Conservation (phyloP, 805 yeast genomes). For the Saturnispora kantuleensis region DNA sequence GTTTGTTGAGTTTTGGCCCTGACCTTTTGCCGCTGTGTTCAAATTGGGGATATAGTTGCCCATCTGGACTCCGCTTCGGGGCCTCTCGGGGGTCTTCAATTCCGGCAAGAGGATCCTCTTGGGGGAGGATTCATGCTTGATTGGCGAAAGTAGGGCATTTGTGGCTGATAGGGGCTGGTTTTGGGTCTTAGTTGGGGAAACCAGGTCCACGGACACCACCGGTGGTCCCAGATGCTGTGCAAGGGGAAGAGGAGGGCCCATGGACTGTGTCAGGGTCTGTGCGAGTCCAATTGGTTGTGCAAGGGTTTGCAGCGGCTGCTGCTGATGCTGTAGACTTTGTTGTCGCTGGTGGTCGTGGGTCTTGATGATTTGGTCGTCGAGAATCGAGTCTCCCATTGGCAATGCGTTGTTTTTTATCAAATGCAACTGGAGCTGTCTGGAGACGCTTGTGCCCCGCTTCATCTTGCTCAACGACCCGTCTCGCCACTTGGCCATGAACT, state of each 20-base stretch:
- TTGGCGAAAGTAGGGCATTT: constrained; percentile 16
- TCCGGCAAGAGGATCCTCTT: constrained; percentile 35
- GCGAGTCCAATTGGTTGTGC: too few species aligned
- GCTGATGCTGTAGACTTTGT: not conserved
- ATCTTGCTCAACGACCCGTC: constrained; percentile 66
- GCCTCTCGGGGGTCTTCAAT: constrained; percentile 58
- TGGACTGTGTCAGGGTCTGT: too few species aligned
- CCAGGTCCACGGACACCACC: too few species aligned
- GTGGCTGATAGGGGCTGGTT: not conserved
- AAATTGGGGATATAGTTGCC: constrained; percentile 16
- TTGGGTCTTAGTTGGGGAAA: too few species aligned
- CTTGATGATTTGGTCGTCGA: constrained; percentile 5
- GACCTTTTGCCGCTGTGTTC: too few species aligned
- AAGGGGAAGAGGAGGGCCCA: too few species aligned
- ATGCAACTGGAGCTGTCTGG: constrained; percentile 71
- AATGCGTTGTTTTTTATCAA: constrained; percentile 47
- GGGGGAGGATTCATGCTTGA: not conserved
- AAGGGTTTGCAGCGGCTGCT: not conserved
- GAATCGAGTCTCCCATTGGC: constrained; percentile 32
- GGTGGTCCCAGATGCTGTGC: too few species aligned
- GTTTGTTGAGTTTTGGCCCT: constrained; percentile 30
- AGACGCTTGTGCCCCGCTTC: constrained; percentile 72
- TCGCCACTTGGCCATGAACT: constrained; percentile 70
- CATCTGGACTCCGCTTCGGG: constrained; percentile 26
- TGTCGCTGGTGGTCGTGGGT: not conserved